Base-by-base conservation (phyloP, 805 yeast species). In the Candida ipomoeae region DNA sequence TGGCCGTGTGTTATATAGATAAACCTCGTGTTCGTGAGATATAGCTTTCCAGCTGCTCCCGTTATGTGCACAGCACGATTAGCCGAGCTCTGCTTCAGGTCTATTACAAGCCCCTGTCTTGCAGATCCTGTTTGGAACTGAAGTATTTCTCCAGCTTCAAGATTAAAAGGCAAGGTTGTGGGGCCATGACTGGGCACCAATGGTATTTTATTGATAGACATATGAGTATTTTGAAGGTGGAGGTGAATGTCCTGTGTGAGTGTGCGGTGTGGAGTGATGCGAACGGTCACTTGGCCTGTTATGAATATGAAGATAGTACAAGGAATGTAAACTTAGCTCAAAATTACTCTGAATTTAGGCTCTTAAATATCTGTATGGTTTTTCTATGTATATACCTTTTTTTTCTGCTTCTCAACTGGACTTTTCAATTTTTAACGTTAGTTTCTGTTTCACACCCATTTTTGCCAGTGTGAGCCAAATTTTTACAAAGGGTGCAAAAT, bases 11-110 rank as follows among this genome's bases (percentile, higher is more conserved):
- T 65, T 3, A 78, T 59, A 45, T 65, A 68, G 7, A 78, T 69
- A 0, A 79, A 39, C 42, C 82, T 52, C 40, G 66, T 66, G 29
- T 68, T 72, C 0, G 82, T 77, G 21, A 79, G 56, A 54, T 66
- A 76, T 1, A 74, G 41, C 43, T 59, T 63, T 0, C 82, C 83
- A 46, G 68, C 71, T 5, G 60, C 49, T 7, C 71, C 70, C 3
- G 54, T 48, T n/a, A 73, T 67, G 20, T 63, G 55, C n/a, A 69
- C 52, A 6, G 47, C 47, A 26, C 49, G 46, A 15, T 46, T 46
- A 8, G 48, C 29, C 6, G 32, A 40, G 5, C 54, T 39, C 10
- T 55, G 55, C 18, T 44, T 47, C 65, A 62, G 68, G 6, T 20
- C 49, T 1, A 73, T 62, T 1, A 58, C 18, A 17, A 73, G 56